Base-by-base conservation (phyloP, 2,329 filamentous ascomycete species). In the Berkeleyomyces basicola region DNA sequence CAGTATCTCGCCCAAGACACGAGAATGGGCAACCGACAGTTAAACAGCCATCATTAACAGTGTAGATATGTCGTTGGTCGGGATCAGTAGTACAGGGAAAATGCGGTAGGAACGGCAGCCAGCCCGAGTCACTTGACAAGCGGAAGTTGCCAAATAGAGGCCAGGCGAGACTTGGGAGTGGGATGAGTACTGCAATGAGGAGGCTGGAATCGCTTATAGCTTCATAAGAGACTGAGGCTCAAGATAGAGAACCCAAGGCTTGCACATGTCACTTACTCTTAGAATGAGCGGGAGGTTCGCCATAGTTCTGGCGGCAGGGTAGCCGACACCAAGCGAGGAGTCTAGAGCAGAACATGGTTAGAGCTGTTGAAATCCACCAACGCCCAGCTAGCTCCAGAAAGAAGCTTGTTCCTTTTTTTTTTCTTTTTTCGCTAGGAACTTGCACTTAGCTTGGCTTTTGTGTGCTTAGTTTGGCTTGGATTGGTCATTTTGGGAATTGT, bases 261-360 rank as follows among this genome's bases (percentile, higher is more conserved):
- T 43, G 42, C 14, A 23, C 11, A 53, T 37, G 42, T 11, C n/a
- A 65, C 63, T 62, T 62, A 65, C 66, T 66, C 49, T 63, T 7
- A 66, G 59, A 61, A 70, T 67, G 49, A 66, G 33, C 5, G 65
- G 44, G 5, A 69, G 60, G 59, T 72, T 72, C 0, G 64, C 64
- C 43, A 65, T n/a, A 2, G 68, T 67, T 11, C 67, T 66, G 6
- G 66, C 63, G 3, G 70, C 57, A 11, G 64, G 59, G 49, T 68
- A 69, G 37, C 70, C 70, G 44, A 69, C 65, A 44, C 69, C 70
- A 65, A 70, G 67, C 23, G 67, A 66, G 9, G 66, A 42, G 62
- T 68, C 67, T 69, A 9, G 4, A 7, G 14, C 16, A 62, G 44
- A 31, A 63, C 9, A 33, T n/a, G n/a, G 37, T 63, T 51, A 61